Base-by-base conservation (phyloP, 2,329 filamentous ascomycete species). In the Lachnellula arida region DNA sequence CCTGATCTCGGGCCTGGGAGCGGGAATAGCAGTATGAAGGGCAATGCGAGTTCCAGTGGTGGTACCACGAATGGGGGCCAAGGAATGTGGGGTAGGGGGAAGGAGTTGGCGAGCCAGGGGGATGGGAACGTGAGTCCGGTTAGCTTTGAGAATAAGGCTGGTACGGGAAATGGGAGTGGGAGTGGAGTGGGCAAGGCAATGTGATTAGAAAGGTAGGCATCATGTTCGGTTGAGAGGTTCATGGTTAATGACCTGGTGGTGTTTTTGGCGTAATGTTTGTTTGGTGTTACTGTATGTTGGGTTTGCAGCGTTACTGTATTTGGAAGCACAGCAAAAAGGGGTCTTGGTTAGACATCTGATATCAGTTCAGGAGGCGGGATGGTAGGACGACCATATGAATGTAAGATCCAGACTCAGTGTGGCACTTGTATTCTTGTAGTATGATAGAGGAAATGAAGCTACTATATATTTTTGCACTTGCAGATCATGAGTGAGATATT, bases 1-100 rank as follows among this genome's bases (percentile, higher is more conserved):
- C 79, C 79, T 2, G 80, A 82, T 59, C 72, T 82, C 1, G 79
- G 79, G 0, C 73, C 75, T 0, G 72, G 59, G 2, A 63, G 62
- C 46, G 46, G 42, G 25, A 55, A 34, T 35, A 58, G 51, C 14
- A 64, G 59, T 58, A 6, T 63, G 46, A 60, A 60, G 39, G 60
- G 55, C 1, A 63, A 60, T 49, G 58, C 58, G 6, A 57, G 54
- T 42, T 57, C 51, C 4, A 56, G 49, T 25, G 54, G 54, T n/a
- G 57, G 57, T 2, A 59, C 55, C 28, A 23, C 12, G 23, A 40
- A 52, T 37, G 35, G 22, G 34, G 46, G 22, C 35, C 46, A 39
- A 17, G 42, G 14, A 46, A 51, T 32, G 17, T 46, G 40, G 51
- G 47, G 43, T 55, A 53, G 22, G 51, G 52, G 43, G 57, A 37